Base-by-base conservation (phyloP, 179 eudicot species). In the Beta lomatogona region DNA sequence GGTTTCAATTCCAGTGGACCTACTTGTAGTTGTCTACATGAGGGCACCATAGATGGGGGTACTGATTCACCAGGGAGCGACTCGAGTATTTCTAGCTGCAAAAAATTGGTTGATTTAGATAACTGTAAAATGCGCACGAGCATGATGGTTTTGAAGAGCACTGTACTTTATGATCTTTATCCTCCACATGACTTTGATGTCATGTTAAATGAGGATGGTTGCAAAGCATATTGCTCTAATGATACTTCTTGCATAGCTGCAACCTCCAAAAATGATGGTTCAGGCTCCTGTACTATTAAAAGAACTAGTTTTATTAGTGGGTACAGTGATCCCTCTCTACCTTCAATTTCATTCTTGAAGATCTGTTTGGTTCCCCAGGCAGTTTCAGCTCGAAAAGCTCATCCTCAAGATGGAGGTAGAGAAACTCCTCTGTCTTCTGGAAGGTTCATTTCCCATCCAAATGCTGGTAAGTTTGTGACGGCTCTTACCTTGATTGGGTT, bases 351-450 rank as follows among this genome's bases (percentile, higher is more conserved):
- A 46, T 91, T 83, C 88, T 79, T 89, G 83, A 89, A 91, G 83
- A 88, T 85, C 2, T 91, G 94, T 72, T 86, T 84, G 58, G 90
- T 89, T 58, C 94, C 94, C 59, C 90, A 87, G 80, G 94, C 92
- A 28, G 94, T 88, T 66, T 79, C 90, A 61, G 86, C 93, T 60
- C 85, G 59, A 67, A 86, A 86, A 54, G 81, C 89, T 19, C 67
- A 78, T 64, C 82, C 88, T 46, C 73, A 77, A 58, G 79, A 52
- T 25, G 81, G 75, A 70, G 74, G 85, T 36, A 77, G 57, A 72
- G 66, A 74, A 31, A 22, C 21, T 44, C 59, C 84, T 53, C 52
- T 66, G 9, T 67, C 82, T 22, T 74, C 88, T 11, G 79, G 76
- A 52, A 69, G 82, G 57, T 79, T 54, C 54, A 44, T 69, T 44